A percentile compares a stretch with the other conserved stretches of the same genome.
These are phyloP conservation scores for Zygotorulaspora mrakii DNA, from an alignment of 1,139 yeast genomes.

Conservation along the genomic window DNA sequence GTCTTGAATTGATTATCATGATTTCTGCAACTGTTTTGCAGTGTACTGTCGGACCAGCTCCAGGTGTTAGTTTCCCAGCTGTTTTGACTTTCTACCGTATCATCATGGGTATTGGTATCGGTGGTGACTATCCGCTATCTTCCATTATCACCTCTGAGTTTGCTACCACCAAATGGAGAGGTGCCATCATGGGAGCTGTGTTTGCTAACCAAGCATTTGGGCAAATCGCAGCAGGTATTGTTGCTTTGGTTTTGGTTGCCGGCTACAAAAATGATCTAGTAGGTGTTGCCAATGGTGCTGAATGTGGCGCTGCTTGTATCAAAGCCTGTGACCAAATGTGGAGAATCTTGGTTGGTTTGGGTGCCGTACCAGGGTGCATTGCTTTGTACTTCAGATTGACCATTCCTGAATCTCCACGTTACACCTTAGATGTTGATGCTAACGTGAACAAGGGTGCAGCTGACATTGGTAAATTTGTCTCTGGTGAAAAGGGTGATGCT, in stretches of 20 bases:
- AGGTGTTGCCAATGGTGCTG: conserved; percentile 47
- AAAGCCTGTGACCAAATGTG: conserved; percentile 89
- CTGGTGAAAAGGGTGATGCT: conserved; percentile 48
- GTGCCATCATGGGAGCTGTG: conserved; percentile 92
- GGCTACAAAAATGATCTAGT: conserved; percentile 62
- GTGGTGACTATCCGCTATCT: conserved; percentile 98
- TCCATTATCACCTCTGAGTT: conserved; percentile 88
- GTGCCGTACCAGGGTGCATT: conserved; percentile 79
- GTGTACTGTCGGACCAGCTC: conserved; percentile 64
- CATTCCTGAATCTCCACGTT: conserved; percentile 91
- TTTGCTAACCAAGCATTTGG: conserved; percentile 94
- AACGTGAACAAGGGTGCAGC: conserved; percentile 65
- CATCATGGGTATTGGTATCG: conserved; percentile 93
- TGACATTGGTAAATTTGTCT: conserved; percentile 46
- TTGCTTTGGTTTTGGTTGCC: conserved; percentile 66
- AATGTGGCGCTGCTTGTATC: conserved; percentile 61
- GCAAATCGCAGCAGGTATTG: conserved; percentile 80
- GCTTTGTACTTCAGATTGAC: conserved; percentile 88
- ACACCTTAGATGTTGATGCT: conserved; percentile 66
- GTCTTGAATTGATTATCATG: conserved; percentile 81
- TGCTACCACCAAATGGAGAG: conserved; percentile 91
- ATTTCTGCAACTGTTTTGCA: conserved; percentile 76
- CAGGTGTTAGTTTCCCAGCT: conserved; percentile 69
- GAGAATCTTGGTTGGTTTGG: conserved; percentile 85
- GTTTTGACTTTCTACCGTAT: conserved; percentile 73